phyloP scores from a whole-genome alignment of 768 basidiomycete genomes.

The Russula compacta region DNA sequence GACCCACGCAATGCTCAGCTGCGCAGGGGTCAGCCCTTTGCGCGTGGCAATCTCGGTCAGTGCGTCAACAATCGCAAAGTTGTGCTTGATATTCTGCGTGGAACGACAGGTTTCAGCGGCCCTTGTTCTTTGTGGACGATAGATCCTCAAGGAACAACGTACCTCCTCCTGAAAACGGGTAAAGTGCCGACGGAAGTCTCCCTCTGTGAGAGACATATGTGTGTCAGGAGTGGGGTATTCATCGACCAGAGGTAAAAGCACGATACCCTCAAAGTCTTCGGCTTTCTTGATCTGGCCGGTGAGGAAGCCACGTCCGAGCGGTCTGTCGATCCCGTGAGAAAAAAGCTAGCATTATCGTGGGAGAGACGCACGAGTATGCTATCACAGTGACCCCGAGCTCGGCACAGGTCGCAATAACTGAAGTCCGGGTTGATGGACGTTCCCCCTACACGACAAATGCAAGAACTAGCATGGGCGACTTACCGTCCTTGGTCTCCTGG shows the following conservation, averaged over 20 bases:
- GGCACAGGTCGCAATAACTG: slow-evolving; percentile 43
- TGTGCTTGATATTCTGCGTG: slow-evolving; percentile 32
- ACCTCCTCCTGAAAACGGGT: slow-evolving; percentile 34
- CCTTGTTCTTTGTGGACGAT: too few relatives aligned
- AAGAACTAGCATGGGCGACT: neutral
- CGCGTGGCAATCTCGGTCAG: slow-evolving; percentile 33
- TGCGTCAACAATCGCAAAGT: slow-evolving; percentile 34
- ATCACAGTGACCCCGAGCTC: slow-evolving; percentile 52
- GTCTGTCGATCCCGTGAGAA: slow-evolving; percentile 26
- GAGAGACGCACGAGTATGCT: slow-evolving; percentile 43
- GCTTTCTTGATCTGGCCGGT: slow-evolving; percentile 39
- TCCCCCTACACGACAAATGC: neutral
- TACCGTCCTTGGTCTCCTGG: slow-evolving; percentile 39
- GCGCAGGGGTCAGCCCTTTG: slow-evolving; percentile 34
- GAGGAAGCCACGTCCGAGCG: slow-evolving; percentile 46
- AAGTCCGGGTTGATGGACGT: neutral
- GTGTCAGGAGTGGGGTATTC: too few relatives aligned
- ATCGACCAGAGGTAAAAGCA: too few relatives aligned
- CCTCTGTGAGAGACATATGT: slow-evolving; percentile 19
- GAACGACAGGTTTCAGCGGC: too few relatives aligned
- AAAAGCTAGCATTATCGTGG: neutral
- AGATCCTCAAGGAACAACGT: neutral
- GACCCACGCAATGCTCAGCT: slow-evolving; percentile 35
- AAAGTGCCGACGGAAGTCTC: slow-evolving; percentile 28
- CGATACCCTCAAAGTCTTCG: slow-evolving; percentile 24